These are phyloP conservation scores for Cordia subcordata DNA, from an alignment of 257 asterid species.

Conservation along the genomic window DNA sequence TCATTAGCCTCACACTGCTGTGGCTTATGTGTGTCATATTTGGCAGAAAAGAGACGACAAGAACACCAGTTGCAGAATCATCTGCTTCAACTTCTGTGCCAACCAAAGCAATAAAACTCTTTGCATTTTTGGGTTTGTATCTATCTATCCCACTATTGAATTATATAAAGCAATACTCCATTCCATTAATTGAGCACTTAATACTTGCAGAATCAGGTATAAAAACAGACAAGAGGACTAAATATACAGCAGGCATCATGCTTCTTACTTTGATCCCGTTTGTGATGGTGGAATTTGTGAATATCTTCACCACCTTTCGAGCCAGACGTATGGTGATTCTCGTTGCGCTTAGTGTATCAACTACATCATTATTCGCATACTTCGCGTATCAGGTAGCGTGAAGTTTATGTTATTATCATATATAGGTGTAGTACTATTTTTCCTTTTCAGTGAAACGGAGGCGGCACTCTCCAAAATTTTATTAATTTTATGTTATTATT, in stretches of 20 bases:
- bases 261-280: conserved; percentile 52
- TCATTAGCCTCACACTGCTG: conserved; percentile 51
- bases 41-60: conserved; percentile 22
- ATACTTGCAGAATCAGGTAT: conserved; percentile 41
- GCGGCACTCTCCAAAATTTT: no score
- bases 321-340: conserved; percentile 24
- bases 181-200: background rate
- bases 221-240: conserved; percentile 34
- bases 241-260: conserved; percentile 49
- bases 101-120: conserved; percentile 9
- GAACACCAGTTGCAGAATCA: conserved; percentile 8
- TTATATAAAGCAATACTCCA: background rate
- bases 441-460: background rate
- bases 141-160: background rate
- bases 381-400: conserved; percentile 58
- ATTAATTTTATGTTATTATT: background rate
- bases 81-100: conserved; percentile 12
- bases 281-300: conserved; percentile 32
- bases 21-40: conserved; percentile 64
- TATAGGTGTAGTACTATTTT: no score
- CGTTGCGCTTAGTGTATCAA: conserved; percentile 36
- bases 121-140: conserved; percentile 7
- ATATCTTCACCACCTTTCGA: conserved; percentile 13
- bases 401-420: background rate
- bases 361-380: conserved; percentile 37